Conservation (phyloP, 257 asterid genomes). For the Agastache rugosa region DNA sequence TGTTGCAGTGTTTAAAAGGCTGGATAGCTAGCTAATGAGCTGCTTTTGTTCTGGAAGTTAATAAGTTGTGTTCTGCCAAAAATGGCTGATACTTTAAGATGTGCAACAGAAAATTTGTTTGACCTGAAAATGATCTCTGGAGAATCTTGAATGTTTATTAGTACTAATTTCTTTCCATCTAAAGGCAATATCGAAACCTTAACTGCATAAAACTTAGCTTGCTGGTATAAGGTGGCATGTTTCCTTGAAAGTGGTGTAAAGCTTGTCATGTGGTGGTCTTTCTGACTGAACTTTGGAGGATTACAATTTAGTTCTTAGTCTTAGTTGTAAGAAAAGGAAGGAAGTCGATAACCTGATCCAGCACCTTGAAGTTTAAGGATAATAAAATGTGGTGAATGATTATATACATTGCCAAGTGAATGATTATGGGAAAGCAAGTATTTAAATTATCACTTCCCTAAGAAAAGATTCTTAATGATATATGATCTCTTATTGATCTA, state of each 20-base stretch:
- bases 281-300: neutral
- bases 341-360: neutral
- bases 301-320: neutral
- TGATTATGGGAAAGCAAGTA: neutral
- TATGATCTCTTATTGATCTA: neutral
- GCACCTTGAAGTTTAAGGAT: neutral
- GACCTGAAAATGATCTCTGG: neutral
- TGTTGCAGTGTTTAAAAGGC: neutral
- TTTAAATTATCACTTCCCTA: neutral
- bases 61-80: neutral
- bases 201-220: neutral
- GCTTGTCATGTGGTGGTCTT: neutral
- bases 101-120: neutral
- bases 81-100: neutral
- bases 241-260: neutral
- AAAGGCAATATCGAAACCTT: neutral
- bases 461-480: neutral
- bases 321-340: neutral
- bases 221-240: neutral
- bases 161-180: neutral
- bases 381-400: neutral
- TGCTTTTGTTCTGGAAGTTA: too few species aligned
- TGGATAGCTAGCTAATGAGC: neutral
- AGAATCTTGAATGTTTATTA: neutral
- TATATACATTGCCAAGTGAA: neutral